Base-by-base conservation (phyloP, 2,329 filamentous ascomycete species). In the Cytospora leucostoma region DNA sequence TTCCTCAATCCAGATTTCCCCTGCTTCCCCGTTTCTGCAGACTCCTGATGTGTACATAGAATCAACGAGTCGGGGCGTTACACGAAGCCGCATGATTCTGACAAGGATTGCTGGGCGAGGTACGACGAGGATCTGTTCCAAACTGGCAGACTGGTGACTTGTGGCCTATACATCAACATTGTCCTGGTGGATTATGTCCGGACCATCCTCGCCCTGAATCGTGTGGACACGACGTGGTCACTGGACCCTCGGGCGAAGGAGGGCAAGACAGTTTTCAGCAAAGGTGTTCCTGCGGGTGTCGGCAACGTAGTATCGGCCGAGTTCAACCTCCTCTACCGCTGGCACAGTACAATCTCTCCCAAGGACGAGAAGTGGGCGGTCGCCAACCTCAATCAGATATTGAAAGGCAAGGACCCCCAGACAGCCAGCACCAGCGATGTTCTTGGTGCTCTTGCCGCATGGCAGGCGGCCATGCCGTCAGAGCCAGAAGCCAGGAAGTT, bases 61-160 rank as follows among this genome's bases (percentile, higher is more conserved):
- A 90, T 91, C 73, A 90, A 91, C 67, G 88, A 91, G 71, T 79
- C 82, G 52, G 85, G 82, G 1, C 83, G 87, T 15, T 91, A 88
- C 71, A 77, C 77, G 0, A 77, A 81, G 53, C 78, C 80, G 13
- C 35, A 32, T 4, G 12, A 19, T 13, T 27, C 34, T 15, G 19
- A 49, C n/a, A 72, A 66, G 19, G 50, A 19, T 57, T 77, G 75
- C 10, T 75, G 77, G 67, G 54, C 66, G 35, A 75, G 74, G 56
- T 72, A 71, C 7, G 76, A 79, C 57, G 70, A 83, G 33, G 81
- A 84, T 56, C 74, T 84, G 11, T 87, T 86, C 72, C 83, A 87
- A 65, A 84, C 82, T 0, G 82, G 79, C 40, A 78, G 82, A 19
- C 74, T 85, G 4, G 78, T 86, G 59, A 80, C 78, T 2, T 79